These are phyloP conservation scores for Beta vulgaris DNA, from an alignment of 148 eudicot species.

Conservation along the genomic window DNA sequence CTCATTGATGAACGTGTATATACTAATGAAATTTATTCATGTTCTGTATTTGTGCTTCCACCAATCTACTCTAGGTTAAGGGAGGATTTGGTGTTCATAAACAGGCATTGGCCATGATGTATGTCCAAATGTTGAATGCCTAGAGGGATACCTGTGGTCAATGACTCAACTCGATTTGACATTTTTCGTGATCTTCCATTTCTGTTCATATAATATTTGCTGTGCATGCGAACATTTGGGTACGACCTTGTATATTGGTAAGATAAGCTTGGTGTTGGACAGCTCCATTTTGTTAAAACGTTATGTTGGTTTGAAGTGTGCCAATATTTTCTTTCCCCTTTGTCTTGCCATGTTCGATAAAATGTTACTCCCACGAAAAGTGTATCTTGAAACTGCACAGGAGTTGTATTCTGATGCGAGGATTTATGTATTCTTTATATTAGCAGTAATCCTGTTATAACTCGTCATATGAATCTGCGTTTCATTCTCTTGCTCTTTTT, in stretches of 20 bases:
- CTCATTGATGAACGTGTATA: too few relatives aligned
- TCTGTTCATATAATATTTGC: not conserved
- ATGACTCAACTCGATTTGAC: not conserved
- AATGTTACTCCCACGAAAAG: not conserved
- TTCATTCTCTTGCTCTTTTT: not conserved
- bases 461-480: not conserved
- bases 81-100: not conserved
- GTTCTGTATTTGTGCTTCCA: not conserved
- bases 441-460: not conserved
- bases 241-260: not conserved
- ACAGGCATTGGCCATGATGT: not conserved
- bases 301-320: constrained; percentile 1
- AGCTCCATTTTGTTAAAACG: not conserved
- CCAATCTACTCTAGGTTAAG: not conserved
- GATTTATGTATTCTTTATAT: not conserved
- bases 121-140: not conserved
- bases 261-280: not conserved
- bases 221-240: not conserved
- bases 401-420: not conserved
- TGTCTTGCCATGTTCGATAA: not conserved
- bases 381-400: not conserved
- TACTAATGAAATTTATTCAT: not conserved
- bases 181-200: not conserved
- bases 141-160: not conserved
- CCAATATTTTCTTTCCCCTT: not conserved